These are phyloP conservation scores for Aristolochia fimbriata DNA, from an alignment of 164 flowering plant genomes.

Conservation along the genomic window DNA sequence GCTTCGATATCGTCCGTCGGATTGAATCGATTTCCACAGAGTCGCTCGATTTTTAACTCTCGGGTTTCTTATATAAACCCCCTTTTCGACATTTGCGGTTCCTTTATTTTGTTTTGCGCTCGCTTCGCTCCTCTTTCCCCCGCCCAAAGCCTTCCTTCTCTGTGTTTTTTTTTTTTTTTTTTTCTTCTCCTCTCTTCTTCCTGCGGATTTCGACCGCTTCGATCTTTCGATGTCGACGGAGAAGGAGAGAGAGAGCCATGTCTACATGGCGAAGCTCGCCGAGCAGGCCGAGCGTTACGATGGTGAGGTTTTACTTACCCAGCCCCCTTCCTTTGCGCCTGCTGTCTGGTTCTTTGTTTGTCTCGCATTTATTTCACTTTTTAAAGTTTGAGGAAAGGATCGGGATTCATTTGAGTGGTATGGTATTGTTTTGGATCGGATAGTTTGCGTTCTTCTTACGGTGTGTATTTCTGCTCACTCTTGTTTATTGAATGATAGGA, in stretches of 20 bases:
- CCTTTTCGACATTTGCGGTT: neutral
- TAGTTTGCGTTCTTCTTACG: too few species aligned
- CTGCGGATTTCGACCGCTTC: neutral
- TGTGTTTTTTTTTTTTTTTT: too few species aligned
- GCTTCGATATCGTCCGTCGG: neutral
- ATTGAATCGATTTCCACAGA: neutral
- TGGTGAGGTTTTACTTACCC: slow-evolving; percentile 6
- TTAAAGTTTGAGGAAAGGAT: neutral
- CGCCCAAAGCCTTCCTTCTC: too few species aligned
- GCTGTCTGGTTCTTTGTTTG: neutral
- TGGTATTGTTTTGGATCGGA: too few species aligned
- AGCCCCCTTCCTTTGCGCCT: neutral
- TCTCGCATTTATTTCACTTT: neutral
- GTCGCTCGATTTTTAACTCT: neutral
- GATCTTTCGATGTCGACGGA: slow-evolving; percentile 13
- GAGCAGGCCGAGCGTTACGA: slow-evolving; percentile 20
- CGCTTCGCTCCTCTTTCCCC: too few species aligned
- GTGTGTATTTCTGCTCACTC: too few species aligned
- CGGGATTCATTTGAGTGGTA: too few species aligned
- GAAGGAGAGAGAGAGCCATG: slow-evolving; percentile 19
- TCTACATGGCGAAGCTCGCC: slow-evolving; percentile 18
- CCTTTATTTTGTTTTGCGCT: neutral
- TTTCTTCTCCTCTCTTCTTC: neutral
- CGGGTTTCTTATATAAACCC: neutral
- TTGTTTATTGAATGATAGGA: too few species aligned